A percentile compares a stretch with the other conserved stretches of the same genome.
phyloP scores from a whole-genome alignment of 805 yeast species.

The Priceomyces medius region DNA sequence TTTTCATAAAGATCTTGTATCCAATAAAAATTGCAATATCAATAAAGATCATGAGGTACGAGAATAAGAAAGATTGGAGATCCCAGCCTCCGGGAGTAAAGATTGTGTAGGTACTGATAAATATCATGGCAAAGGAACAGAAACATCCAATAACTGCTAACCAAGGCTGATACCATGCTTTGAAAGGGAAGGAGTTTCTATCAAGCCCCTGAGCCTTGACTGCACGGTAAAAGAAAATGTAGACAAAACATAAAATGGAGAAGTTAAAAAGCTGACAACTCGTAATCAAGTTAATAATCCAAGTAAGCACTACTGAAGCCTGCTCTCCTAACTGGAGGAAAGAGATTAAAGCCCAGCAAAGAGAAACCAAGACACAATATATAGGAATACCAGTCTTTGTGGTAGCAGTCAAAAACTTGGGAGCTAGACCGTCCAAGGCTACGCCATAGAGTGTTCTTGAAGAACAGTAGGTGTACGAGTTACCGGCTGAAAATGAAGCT shows the following conservation, averaged over 20 bases:
- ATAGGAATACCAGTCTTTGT: conserved; percentile 49
- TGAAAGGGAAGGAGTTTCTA: conserved; percentile 9
- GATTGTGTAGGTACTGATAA: conserved; percentile 36
- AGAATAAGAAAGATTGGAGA: conserved; percentile 41
- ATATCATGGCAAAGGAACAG: conserved; percentile 31
- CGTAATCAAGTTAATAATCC: conserved; percentile 36
- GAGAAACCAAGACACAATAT: conserved; percentile 41
- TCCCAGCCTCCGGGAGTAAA: conserved; percentile 41
- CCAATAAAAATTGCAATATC: conserved; percentile 31
- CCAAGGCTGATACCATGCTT: conserved; percentile 35
- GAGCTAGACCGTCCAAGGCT: conserved; percentile 49
- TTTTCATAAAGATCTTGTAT: conserved; percentile 38
- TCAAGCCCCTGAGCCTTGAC: conserved; percentile 38
- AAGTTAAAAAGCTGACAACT: conserved; percentile 31
- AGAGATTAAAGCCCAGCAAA: conserved; percentile 60
- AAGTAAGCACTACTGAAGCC: conserved; percentile 27
- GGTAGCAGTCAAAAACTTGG: conserved; percentile 41
- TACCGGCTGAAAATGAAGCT: conserved; percentile 49
- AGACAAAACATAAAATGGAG: conserved; percentile 44
- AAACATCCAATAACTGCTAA: conserved; percentile 29
- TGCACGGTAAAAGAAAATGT: conserved; percentile 60
- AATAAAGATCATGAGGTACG: conserved; percentile 43
- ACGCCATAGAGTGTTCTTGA: conserved; percentile 49
- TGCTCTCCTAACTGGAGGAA: conserved; percentile 54
- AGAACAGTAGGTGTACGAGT: conserved; percentile 47